phyloP scores from a whole-genome alignment of 2,329 filamentous ascomycete species.

The Ilyonectria mors-panacis region DNA sequence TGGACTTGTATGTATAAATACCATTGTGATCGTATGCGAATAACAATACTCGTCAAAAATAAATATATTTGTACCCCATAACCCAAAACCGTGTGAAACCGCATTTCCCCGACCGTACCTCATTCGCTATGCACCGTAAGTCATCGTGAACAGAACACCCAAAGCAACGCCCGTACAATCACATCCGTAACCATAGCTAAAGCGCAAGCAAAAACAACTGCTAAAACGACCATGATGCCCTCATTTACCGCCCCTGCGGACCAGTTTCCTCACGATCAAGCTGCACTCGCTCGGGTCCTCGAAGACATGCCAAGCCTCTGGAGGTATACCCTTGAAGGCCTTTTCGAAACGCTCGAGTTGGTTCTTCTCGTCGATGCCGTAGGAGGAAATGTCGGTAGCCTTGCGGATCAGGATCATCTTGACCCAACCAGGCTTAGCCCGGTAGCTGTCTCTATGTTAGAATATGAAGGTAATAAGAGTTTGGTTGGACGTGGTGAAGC shows the following conservation, averaged over 20 bases:
- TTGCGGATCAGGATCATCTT: constrained; percentile 88
- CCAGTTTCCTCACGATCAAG: constrained; percentile 48
- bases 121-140: background rate
- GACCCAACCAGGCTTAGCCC: constrained; percentile 81
- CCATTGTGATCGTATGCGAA: background rate
- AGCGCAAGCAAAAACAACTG: background rate
- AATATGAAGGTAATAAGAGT: background rate
- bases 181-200: background rate
- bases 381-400: constrained; percentile 79
- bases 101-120: background rate
- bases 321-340: constrained; percentile 84
- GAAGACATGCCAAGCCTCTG: constrained; percentile 84
- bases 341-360: constrained; percentile 82
- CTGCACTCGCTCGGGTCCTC: constrained; percentile 79
- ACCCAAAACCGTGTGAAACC: background rate
- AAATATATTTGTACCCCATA: background rate
- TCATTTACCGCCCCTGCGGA: constrained; percentile 33
- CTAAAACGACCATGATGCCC: background rate
- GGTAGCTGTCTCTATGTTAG: constrained; percentile 61
- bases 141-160: background rate
- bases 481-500: constrained; percentile 40
- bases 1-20: no score
- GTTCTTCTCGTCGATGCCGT: constrained; percentile 81
- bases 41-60: background rate
- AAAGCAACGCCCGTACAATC: background rate